phyloP scores from a whole-genome alignment of 331 rosid species.

The Stylosanthes scabra region DNA sequence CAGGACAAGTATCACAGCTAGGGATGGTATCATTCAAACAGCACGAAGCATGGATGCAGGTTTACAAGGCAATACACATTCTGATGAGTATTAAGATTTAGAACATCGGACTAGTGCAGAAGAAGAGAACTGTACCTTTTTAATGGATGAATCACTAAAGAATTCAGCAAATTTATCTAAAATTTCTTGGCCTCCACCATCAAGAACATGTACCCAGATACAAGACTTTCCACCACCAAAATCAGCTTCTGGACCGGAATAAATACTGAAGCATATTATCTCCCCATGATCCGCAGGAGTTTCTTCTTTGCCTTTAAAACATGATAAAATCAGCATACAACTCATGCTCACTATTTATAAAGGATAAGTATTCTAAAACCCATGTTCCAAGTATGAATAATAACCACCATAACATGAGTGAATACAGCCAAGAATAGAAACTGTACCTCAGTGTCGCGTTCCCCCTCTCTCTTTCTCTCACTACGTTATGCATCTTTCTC shows the following conservation, averaged over 20 bases:
- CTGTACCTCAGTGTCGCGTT: constrained; percentile 93
- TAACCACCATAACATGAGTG: constrained; percentile 18
- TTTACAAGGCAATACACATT: neutral
- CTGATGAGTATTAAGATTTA: constrained; percentile 3
- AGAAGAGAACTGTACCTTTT: constrained; percentile 65
- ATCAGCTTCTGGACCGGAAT: constrained; percentile 84
- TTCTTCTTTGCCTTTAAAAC: constrained; percentile 79
- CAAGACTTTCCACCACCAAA: constrained; percentile 91
- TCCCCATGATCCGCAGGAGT: constrained; percentile 97
- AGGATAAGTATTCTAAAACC: constrained; percentile 13
- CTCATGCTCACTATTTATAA: constrained; percentile 27
- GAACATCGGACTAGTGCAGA: constrained; percentile 4
- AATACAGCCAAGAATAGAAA: constrained; percentile 30
- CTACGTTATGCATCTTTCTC: too few species aligned
- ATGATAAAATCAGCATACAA: constrained; percentile 40
- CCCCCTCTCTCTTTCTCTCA: too few species aligned
- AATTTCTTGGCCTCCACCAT: constrained; percentile 88
- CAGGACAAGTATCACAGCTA: neutral
- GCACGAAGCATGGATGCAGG: constrained; percentile 3
- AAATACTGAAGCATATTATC: constrained; percentile 91
- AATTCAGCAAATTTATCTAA: constrained; percentile 76
- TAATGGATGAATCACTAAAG: constrained; percentile 74
- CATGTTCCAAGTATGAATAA: neutral
- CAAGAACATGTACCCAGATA: constrained; percentile 98
- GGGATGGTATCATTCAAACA: neutral